These are phyloP conservation scores for Beverwykella pulmonaria DNA, from an alignment of 495 filamentous ascomycete genomes.

Conservation along the genomic window DNA sequence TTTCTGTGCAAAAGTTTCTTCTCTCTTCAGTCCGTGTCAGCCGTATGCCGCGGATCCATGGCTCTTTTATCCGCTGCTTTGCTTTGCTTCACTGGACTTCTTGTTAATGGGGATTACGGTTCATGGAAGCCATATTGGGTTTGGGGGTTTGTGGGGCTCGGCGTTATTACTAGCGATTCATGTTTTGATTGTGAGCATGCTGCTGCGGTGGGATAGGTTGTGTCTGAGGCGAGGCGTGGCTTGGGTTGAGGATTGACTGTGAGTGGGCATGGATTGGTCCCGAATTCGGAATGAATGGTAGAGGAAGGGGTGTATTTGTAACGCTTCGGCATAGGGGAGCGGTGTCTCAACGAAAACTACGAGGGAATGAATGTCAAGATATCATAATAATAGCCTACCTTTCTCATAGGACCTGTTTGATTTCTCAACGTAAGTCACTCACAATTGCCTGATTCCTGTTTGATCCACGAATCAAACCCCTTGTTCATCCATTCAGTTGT, in stretches of 20 bases:
- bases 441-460: too few relatives aligned
- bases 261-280: neutral
- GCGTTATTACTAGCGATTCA: conserved; percentile 32
- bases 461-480: too few relatives aligned
- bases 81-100: conserved; percentile 59
- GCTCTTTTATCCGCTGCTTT: conserved; percentile 64
- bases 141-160: conserved; percentile 22
- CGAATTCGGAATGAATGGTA: neutral
- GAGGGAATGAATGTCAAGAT: too few relatives aligned
- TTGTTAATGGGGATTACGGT: conserved; percentile 19
- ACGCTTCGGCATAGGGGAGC: neutral
- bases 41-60: conserved; percentile 62
- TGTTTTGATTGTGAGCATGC: conserved; percentile 17
- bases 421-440: too few relatives aligned
- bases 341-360: too few relatives aligned
- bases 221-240: conserved; percentile 21
- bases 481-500: too few relatives aligned
- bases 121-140: conserved; percentile 25
- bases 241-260: neutral
- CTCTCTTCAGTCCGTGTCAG: conserved; percentile 60
- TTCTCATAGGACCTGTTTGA: too few relatives aligned
- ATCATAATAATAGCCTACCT: too few relatives aligned
- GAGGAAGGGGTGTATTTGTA: neutral
- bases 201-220: conserved; percentile 30
- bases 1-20: conserved; percentile 54